Percentiles rank a stretch among this genome's conserved stretches.
These are phyloP conservation scores for Botryosphaeria dothidea DNA, from an alignment of 2,329 filamentous ascomycete species.

Conservation along the genomic window DNA sequence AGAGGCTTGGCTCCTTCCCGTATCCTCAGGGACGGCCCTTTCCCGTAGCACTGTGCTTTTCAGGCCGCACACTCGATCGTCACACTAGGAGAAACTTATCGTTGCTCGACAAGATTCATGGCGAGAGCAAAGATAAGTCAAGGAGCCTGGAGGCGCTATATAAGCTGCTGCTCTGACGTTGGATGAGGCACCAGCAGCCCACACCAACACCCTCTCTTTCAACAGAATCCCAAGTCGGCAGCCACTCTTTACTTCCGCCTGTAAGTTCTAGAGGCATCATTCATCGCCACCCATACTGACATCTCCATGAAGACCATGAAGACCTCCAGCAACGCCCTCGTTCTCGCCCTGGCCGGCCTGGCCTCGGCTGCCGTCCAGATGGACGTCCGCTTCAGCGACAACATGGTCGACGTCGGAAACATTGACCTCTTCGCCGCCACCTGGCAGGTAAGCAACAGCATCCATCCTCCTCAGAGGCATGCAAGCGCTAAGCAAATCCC, in stretches of 20 bases:
- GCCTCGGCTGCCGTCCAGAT: neutral
- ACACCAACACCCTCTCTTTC: too few relatives aligned
- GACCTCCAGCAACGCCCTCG: neutral
- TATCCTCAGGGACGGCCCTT: neutral
- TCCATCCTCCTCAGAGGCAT: neutral
- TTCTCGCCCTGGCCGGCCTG: neutral
- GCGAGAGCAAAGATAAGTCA: neutral
- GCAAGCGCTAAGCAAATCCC: neutral
- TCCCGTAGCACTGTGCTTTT: neutral
- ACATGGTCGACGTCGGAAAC: conserved; percentile 5
- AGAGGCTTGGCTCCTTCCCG: neutral
- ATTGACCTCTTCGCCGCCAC: neutral
- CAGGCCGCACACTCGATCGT: neutral
- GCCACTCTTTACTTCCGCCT: neutral
- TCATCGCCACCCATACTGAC: neutral
- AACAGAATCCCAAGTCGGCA: neutral
- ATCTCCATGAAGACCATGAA: neutral
- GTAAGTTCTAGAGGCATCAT: neutral
- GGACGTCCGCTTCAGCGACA: conserved; percentile 3
- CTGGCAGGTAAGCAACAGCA: neutral
- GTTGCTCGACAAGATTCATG: neutral
- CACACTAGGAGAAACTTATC: neutral
- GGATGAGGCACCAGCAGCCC: neutral
- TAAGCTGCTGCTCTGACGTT: neutral
- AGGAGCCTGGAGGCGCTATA: neutral